These are phyloP conservation scores for Camptophora hylomeconis DNA, from an alignment of 2,329 filamentous ascomycete species.

Conservation along the genomic window DNA sequence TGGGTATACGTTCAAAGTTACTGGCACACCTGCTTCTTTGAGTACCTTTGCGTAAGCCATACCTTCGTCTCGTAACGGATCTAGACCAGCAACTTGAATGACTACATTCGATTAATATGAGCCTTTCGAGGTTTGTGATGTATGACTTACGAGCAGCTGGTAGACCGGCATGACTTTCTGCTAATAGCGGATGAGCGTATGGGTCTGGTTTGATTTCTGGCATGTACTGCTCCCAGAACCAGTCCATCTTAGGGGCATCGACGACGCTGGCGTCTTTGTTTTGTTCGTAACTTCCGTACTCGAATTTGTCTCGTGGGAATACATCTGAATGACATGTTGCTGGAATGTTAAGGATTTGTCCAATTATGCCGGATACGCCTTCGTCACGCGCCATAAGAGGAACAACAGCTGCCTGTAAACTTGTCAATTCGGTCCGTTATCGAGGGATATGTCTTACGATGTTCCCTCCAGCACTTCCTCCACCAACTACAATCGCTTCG, in stretches of 20 bases:
- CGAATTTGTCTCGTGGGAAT: slow-evolving; percentile 23
- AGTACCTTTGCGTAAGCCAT: slow-evolving; percentile 18
- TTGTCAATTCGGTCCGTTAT: too few relatives aligned
- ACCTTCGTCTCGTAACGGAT: slow-evolving; percentile 18
- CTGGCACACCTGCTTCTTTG: slow-evolving; percentile 17
- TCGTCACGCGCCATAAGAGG: slow-evolving; percentile 24
- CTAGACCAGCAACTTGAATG: slow-evolving; percentile 19
- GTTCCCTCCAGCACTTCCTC: slow-evolving; percentile 33
- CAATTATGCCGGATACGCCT: slow-evolving; percentile 29
- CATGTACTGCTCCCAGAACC: slow-evolving; percentile 25
- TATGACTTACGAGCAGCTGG: slow-evolving; percentile 23
- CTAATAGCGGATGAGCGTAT: slow-evolving; percentile 23
- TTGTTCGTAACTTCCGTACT: too few relatives aligned
- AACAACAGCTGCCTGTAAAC: slow-evolving; percentile 23
- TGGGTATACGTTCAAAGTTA: slow-evolving; percentile 20
- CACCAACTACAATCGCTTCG: slow-evolving; percentile 37
- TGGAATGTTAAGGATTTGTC: slow-evolving; percentile 33
- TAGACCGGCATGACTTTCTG: slow-evolving; percentile 19
- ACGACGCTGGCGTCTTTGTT: slow-evolving; percentile 26
- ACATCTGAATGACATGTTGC: too few relatives aligned
- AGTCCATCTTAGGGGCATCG: slow-evolving; percentile 20
- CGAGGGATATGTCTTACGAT: too few relatives aligned
- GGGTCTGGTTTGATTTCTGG: slow-evolving; percentile 18
- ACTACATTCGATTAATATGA: neutral
- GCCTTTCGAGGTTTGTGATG: neutral